A percentile compares a stretch with the other conserved stretches of the same genome.
phyloP scores from a whole-genome alignment of 306 rosid genomes.

The Begonia fuchsioides region DNA sequence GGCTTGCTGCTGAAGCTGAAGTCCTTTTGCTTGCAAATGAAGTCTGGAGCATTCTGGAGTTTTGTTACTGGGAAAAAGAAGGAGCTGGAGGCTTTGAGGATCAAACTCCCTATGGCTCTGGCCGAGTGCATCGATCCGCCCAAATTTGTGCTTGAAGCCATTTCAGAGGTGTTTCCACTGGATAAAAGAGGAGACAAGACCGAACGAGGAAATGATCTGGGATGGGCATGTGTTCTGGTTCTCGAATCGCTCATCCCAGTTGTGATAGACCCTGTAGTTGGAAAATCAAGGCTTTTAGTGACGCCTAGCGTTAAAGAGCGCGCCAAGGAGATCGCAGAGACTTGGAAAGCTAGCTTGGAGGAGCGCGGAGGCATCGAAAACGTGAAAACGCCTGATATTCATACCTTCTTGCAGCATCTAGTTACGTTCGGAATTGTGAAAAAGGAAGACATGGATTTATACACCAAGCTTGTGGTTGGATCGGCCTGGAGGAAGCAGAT shows the following conservation, averaged over 20 bases:
- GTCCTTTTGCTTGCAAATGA: conserved; percentile 60
- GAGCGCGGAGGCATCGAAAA: conserved; percentile 92
- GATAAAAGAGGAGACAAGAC: conserved; percentile 56
- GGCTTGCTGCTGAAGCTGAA: conserved; percentile 48
- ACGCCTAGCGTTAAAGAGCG: conserved; percentile 57
- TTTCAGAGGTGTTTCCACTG: conserved; percentile 85
- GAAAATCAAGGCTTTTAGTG: conserved; percentile 72
- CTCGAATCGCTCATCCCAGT: conserved; percentile 76
- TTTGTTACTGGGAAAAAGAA: conserved; percentile 66
- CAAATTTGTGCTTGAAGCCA: conserved; percentile 74
- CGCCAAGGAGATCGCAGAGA: conserved; percentile 67
- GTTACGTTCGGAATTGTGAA: conserved; percentile 87
- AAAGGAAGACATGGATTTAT: conserved; percentile 50
- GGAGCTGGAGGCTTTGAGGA: conserved; percentile 59
- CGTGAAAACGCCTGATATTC: conserved; percentile 88
- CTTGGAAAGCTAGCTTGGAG: conserved; percentile 79
- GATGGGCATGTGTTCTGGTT: conserved; percentile 90
- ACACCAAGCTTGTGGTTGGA: conserved; percentile 77
- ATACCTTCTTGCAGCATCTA: conserved; percentile 86
- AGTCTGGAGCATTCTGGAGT: conserved; percentile 58
- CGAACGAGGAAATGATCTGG: conserved; percentile 49
- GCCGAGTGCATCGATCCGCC: conserved; percentile 83
- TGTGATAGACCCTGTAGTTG: conserved; percentile 69
- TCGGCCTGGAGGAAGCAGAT: conserved; percentile 99
- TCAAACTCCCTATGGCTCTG: conserved; percentile 55